Conservation (phyloP, 768 basidiomycete species). For the Nidula microcarpa region DNA sequence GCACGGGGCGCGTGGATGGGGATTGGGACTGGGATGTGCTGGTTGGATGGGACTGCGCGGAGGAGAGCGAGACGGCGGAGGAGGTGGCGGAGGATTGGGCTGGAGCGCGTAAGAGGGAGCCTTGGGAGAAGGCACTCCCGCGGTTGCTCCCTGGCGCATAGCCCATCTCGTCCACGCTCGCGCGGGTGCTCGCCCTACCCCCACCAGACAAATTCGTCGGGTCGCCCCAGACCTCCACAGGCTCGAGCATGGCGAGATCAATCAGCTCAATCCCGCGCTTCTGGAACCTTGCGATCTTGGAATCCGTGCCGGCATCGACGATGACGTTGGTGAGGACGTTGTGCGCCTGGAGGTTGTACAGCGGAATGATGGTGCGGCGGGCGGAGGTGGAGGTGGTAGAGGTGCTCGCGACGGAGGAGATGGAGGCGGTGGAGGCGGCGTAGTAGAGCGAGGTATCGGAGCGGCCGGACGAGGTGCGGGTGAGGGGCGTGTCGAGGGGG, state of each 20-base stretch:
- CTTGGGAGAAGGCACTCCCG: conserved; percentile 10
- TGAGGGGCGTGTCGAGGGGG: conserved; percentile 7
- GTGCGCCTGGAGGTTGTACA: conserved; percentile 87
- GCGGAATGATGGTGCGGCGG: conserved; percentile 76
- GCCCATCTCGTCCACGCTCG: conserved; percentile 26
- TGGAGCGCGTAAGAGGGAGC: conserved; percentile 7
- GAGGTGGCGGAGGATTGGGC: conserved; percentile 19
- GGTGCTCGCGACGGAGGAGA: conserved; percentile 14
- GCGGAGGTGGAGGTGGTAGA: conserved; percentile 37
- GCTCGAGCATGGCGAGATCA: conserved; percentile 75
- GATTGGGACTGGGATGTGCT: background rate
- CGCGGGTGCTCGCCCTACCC: conserved; percentile 22
- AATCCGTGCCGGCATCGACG: conserved; percentile 85
- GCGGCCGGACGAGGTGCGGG: conserved; percentile 54
- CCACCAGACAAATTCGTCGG: conserved; percentile 11
- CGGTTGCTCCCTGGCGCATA: conserved; percentile 9
- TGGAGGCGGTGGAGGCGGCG: conserved; percentile 5
- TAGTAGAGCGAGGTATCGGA: conserved; percentile 38
- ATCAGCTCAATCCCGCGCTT: conserved; percentile 75
- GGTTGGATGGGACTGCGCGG: conserved; percentile 6
- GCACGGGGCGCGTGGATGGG: background rate
- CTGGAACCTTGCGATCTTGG: conserved; percentile 76
- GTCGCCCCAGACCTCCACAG: conserved; percentile 68
- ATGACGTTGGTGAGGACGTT: conserved; percentile 85
- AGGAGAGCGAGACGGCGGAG: conserved; percentile 18